phyloP scores from a whole-genome alignment of 805 yeast species.

The Alloascoidea hylecoeti region DNA sequence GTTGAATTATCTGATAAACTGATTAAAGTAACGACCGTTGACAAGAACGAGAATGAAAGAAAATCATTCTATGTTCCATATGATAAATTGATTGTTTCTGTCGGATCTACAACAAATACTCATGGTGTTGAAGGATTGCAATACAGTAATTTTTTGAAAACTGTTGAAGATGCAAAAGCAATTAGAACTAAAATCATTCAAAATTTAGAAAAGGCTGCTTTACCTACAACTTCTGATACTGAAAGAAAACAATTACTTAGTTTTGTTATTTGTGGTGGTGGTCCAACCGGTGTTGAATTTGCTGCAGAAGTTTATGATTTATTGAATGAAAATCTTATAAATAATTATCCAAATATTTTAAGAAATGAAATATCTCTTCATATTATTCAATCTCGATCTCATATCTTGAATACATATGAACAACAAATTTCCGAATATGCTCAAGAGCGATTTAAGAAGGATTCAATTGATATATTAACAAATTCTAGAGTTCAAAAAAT shows the following conservation, averaged over 20 bases:
- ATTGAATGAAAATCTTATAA: constrained; percentile 47
- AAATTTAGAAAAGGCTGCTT: constrained; percentile 45
- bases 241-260: constrained; percentile 47
- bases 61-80: constrained; percentile 49
- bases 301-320: constrained; percentile 61
- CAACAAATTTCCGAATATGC: constrained; percentile 52
- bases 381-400: constrained; percentile 54
- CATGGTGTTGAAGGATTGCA: constrained; percentile 63
- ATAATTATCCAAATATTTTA: constrained; percentile 41
- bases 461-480: constrained; percentile 45
- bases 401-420: constrained; percentile 56
- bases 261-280: constrained; percentile 63
- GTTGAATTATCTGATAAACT: constrained; percentile 40
- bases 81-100: constrained; percentile 54
- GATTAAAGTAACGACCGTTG: constrained; percentile 36
- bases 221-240: constrained; percentile 50
- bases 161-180: constrained; percentile 48
- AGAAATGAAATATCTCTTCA: constrained; percentile 55
- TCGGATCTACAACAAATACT: constrained; percentile 54
- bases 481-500: constrained; percentile 52
- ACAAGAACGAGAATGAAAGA: constrained; percentile 24
- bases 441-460: constrained; percentile 45
- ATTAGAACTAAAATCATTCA: constrained; percentile 40
- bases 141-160: constrained; percentile 45
- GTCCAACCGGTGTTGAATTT: constrained; percentile 64